phyloP scores from a whole-genome alignment of 257 asterid species.

The Fraxinus excelsior region DNA sequence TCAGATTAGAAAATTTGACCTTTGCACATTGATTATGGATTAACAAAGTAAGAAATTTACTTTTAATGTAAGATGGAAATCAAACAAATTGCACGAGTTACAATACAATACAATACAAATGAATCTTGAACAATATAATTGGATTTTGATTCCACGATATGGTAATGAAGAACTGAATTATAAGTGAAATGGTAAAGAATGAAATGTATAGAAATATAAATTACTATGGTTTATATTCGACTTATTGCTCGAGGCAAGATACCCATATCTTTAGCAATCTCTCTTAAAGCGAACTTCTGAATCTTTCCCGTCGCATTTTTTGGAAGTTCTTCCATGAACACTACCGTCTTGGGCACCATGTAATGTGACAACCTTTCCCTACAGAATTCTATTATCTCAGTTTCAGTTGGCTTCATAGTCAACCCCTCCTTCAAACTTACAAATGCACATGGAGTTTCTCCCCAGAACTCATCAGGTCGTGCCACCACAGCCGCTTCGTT shows the following conservation, averaged over 20 bases:
- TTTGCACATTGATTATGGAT: too few relatives aligned
- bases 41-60: neutral
- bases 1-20: too few relatives aligned
- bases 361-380: slow-evolving; percentile 60
- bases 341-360: slow-evolving; percentile 78
- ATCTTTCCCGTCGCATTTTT: slow-evolving; percentile 73
- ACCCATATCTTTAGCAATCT: slow-evolving; percentile 46
- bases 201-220: neutral
- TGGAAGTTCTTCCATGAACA: slow-evolving; percentile 67
- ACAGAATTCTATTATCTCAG: slow-evolving; percentile 55
- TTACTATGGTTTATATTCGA: slow-evolving; percentile 34
- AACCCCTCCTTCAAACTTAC: slow-evolving; percentile 49
- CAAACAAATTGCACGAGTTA: neutral
- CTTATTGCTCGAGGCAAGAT: slow-evolving; percentile 32
- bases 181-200: slow-evolving; percentile 1
- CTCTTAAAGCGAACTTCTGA: slow-evolving; percentile 56
- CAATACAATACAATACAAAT: neutral
- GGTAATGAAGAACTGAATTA: neutral
- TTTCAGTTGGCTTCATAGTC: slow-evolving; percentile 33
- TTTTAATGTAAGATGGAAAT: neutral
- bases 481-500: slow-evolving; percentile 92
- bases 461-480: slow-evolving; percentile 73
- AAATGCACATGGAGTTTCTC: slow-evolving; percentile 86
- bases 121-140: neutral
- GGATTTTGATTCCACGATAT: neutral